phyloP scores from a whole-genome alignment of 2,329 filamentous ascomycete genomes.

The Phaeomoniella chlamydospora region DNA sequence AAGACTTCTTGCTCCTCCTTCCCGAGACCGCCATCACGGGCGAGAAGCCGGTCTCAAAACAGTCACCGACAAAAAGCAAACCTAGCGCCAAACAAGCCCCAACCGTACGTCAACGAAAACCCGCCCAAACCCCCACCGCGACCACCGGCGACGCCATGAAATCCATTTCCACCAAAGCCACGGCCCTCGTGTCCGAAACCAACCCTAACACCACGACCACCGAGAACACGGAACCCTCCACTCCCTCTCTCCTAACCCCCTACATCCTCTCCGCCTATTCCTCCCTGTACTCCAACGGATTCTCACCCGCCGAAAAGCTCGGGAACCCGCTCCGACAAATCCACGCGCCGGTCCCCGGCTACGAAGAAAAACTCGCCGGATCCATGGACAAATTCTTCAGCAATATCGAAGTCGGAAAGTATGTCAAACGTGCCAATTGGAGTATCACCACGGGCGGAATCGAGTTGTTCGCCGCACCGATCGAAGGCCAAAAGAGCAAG shows the following conservation, averaged over 20 bases:
- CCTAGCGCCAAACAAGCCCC: neutral
- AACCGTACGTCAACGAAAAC: neutral
- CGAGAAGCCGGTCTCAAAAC: no score
- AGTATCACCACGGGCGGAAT: conserved; percentile 21
- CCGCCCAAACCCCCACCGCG: neutral
- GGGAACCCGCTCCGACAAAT: conserved; percentile 37
- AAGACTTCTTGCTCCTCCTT: conserved; percentile 45
- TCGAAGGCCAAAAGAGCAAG: neutral
- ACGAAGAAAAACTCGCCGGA: conserved; percentile 38
- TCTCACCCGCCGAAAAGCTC: conserved; percentile 41
- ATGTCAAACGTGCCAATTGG: conserved; percentile 42
- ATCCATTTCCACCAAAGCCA: neutral
- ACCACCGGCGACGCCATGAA: neutral
- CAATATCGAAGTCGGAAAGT: conserved; percentile 34
- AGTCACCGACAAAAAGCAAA: neutral
- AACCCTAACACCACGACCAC: no score
- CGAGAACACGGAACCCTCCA: conserved; percentile 14
- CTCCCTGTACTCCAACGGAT: conserved; percentile 43
- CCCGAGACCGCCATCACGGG: conserved; percentile 14
- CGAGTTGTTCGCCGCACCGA: conserved; percentile 21
- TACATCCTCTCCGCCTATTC: conserved; percentile 44
- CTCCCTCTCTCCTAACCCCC: neutral
- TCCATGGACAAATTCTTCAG: conserved; percentile 51
- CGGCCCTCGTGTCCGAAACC: neutral
- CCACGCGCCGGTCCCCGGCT: conserved; percentile 44